Conservation (phyloP, 2,329 filamentous ascomycete genomes). For the Thermochaetoides dissita region DNA sequence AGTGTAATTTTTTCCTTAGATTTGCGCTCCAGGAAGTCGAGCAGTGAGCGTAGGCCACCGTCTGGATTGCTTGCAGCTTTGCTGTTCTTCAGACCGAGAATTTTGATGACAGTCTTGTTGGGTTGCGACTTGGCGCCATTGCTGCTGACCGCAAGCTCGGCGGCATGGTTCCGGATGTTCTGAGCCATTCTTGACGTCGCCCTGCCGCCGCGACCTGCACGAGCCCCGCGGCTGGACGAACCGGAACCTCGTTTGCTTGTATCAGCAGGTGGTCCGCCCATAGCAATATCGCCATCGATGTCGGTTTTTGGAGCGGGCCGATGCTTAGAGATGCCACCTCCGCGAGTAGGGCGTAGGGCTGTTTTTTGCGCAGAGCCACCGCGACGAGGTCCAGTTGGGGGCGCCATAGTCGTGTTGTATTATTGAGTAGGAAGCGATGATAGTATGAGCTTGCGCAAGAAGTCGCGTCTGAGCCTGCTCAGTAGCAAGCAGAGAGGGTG, state of each 20-base stretch:
- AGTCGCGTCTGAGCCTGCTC: too few relatives aligned
- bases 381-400: conserved; percentile 16
- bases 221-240: conserved; percentile 6
- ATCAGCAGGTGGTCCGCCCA: conserved; percentile 28
- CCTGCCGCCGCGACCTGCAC: conserved; percentile 6
- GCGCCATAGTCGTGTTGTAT: conserved; percentile 16
- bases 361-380: neutral
- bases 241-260: conserved; percentile 5
- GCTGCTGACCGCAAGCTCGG: neutral
- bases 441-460: too few relatives aligned
- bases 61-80: conserved; percentile 53
- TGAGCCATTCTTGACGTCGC: conserved; percentile 9
- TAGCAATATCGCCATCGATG: conserved; percentile 46
- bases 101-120: conserved; percentile 27
- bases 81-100: conserved; percentile 53
- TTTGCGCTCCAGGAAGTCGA: conserved; percentile 60
- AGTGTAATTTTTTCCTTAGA: conserved; percentile 46
- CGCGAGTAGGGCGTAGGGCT: conserved; percentile 11
- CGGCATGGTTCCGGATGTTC: conserved; percentile 12
- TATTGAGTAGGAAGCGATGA: too few relatives aligned
- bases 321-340: conserved; percentile 39
- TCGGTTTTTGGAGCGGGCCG: conserved; percentile 29
- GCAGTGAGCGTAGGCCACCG: conserved; percentile 49
- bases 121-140: conserved; percentile 12
- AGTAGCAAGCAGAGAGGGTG: too few relatives aligned